Conservation (phyloP, 371 early-diverging fungal genomes). For the Rhizomucor miehei region DNA sequence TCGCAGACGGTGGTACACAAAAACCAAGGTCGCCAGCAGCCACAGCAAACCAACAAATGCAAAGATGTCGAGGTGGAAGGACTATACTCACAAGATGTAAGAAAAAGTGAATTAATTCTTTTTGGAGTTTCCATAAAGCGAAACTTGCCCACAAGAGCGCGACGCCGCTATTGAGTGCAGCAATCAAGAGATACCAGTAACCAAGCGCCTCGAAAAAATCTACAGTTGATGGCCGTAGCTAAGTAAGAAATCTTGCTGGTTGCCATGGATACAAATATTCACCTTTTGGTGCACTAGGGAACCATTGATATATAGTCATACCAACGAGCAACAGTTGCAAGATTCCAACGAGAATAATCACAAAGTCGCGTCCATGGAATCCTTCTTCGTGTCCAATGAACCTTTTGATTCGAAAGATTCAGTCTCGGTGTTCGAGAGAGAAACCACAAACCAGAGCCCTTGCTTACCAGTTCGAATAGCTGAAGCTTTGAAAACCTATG, state of each 20-base stretch:
- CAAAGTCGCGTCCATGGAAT: constrained; percentile 36
- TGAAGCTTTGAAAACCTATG: constrained; percentile 36
- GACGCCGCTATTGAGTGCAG: constrained; percentile 30
- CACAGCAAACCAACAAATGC: constrained; percentile 41
- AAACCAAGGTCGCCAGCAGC: constrained; percentile 39
- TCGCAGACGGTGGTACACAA: constrained; percentile 40
- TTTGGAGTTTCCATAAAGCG: neutral
- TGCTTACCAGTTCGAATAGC: constrained; percentile 35
- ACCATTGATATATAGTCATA: constrained; percentile 45
- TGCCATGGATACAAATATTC: constrained; percentile 4
- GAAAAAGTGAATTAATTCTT: too few relatives aligned
- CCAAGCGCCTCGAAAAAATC: constrained; percentile 41
- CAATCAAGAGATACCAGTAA: constrained; percentile 42
- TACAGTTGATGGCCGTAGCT: too few relatives aligned
- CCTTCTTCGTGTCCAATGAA: constrained; percentile 31
- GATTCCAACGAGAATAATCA: constrained; percentile 27
- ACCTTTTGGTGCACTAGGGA: constrained; percentile 49
- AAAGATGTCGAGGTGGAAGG: constrained; percentile 33
- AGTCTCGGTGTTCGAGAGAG: too few relatives aligned
- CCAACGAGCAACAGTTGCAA: constrained; percentile 40
- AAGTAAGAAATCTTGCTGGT: neutral
- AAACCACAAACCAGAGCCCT: too few relatives aligned
- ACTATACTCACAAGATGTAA: constrained; percentile 7
- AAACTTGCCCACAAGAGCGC: constrained; percentile 32
- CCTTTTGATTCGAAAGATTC: too few relatives aligned